Percentiles rank a stretch among this genome's conserved stretches.
These are phyloP conservation scores for Bipolaris sorokiniana DNA, from an alignment of 2,329 filamentous ascomycete genomes.

Conservation along the genomic window DNA sequence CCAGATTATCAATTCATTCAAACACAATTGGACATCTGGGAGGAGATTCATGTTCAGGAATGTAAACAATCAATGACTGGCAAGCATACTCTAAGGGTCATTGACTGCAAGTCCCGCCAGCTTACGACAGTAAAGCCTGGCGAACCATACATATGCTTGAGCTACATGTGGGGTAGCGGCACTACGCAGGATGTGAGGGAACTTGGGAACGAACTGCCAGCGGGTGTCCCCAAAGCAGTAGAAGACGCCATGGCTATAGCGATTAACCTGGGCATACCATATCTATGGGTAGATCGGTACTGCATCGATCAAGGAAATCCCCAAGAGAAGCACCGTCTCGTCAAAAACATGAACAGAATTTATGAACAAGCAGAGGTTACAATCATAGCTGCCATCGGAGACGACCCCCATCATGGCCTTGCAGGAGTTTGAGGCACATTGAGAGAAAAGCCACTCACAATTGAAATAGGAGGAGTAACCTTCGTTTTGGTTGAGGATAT, in stretches of 20 bases:
- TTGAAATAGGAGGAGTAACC: neutral
- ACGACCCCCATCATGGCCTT: conserved; percentile 8
- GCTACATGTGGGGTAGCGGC: conserved; percentile 4
- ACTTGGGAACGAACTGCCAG: neutral
- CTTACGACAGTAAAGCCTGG: neutral
- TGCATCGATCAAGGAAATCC: conserved; percentile 8
- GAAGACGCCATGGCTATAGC: conserved; percentile 2
- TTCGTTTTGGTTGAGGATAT: neutral
- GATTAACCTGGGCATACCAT: neutral
- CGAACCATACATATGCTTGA: neutral
- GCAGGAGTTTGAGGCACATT: conserved; percentile 3
- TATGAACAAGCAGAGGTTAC: conserved; percentile 14
- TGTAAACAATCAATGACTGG: neutral
- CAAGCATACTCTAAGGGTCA: neutral
- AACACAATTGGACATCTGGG: neutral
- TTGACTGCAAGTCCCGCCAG: neutral
- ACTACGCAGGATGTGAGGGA: neutral
- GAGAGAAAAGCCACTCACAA: neutral
- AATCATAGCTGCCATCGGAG: conserved; percentile 15
- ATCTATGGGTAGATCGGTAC: conserved; percentile 12
- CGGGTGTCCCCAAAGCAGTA: neutral
- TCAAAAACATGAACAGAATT: conserved; percentile 22
- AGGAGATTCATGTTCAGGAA: neutral
- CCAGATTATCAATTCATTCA: neutral
- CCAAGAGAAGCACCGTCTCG: conserved; percentile 3